phyloP scores from a whole-genome alignment of 345 rosid species.

The Camelina hispida region DNA sequence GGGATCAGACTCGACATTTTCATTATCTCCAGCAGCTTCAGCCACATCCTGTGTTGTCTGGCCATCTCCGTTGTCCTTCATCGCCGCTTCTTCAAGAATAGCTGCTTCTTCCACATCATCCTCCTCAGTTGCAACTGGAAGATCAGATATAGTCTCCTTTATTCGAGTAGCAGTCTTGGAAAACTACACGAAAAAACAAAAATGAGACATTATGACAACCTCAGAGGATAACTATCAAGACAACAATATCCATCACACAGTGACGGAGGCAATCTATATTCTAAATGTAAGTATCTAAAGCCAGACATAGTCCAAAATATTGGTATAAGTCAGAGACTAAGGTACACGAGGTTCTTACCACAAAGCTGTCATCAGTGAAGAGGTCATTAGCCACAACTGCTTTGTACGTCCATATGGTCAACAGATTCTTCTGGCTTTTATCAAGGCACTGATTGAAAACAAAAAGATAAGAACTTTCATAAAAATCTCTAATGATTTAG shows the following conservation, averaged over 20 bases:
- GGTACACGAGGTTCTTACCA: constrained; percentile 56
- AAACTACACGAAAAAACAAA: constrained; percentile 51
- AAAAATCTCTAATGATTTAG: not conserved
- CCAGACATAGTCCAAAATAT: not conserved
- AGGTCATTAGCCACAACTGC: constrained; percentile 95
- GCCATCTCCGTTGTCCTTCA: constrained; percentile 43
- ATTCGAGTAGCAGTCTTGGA: constrained; percentile 72
- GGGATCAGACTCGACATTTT: constrained; percentile 74
- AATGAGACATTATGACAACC: constrained; percentile 8
- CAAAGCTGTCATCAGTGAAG: constrained; percentile 93
- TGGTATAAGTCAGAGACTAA: not conserved
- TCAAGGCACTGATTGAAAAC: constrained; percentile 60
- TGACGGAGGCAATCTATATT: not conserved
- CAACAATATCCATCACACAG: constrained; percentile 20
- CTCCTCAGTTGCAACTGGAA: constrained; percentile 74
- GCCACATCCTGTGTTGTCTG: constrained; percentile 41
- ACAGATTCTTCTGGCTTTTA: constrained; percentile 72
- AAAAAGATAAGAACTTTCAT: constrained; percentile 34
- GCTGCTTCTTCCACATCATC: constrained; percentile 86
- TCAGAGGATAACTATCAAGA: constrained; percentile 26
- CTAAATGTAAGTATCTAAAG: not conserved
- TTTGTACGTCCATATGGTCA: constrained; percentile 67
- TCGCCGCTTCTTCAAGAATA: constrained; percentile 56
- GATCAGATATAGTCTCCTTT: constrained; percentile 69
- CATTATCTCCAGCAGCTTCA: constrained; percentile 48